These are phyloP conservation scores for Fragilaria crotonensis DNA, from an alignment of 108 stramenopile species.

Conservation along the genomic window DNA sequence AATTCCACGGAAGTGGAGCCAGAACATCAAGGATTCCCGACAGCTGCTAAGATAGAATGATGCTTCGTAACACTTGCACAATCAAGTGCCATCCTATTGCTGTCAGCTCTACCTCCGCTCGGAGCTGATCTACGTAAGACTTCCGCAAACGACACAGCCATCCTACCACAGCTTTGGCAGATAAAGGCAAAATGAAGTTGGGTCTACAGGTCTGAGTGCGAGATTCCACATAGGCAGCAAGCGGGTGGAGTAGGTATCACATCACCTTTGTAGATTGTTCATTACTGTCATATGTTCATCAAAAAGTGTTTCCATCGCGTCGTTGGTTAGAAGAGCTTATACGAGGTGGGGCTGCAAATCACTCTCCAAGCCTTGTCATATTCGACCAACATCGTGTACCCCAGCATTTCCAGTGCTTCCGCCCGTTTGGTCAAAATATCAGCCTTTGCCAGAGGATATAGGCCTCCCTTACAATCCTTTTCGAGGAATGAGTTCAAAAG, in stretches of 20 bases:
- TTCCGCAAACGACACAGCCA: no score
- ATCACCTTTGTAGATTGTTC: no score
- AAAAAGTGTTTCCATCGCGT: no score
- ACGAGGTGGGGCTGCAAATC: constrained; percentile 14
- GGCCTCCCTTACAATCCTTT: constrained; percentile 31
- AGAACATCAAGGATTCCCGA: constrained; percentile 15
- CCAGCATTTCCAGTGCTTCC: constrained; percentile 15
- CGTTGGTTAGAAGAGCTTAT: constrained; percentile 19
- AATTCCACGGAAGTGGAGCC: constrained; percentile 33
- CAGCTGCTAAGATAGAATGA: background rate
- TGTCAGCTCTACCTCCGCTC: no score
- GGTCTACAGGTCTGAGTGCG: no score
- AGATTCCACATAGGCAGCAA: no score
- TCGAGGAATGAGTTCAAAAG: constrained; percentile 32
- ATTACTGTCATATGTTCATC: no score
- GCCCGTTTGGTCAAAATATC: constrained; percentile 19
- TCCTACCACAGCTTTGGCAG: no score
- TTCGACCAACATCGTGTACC: constrained; percentile 17
- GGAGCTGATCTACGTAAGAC: no score
- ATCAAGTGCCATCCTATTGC: background rate
- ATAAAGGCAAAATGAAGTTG: no score
- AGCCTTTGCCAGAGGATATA: constrained; percentile 22
- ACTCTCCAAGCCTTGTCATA: constrained; percentile 17
- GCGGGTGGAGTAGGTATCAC: no score
- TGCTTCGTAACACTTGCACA: background rate